Evolutionary conservation across 768 basidiomycete genomes (phyloP).

Genomic region (Russula dissimulans): DNA sequence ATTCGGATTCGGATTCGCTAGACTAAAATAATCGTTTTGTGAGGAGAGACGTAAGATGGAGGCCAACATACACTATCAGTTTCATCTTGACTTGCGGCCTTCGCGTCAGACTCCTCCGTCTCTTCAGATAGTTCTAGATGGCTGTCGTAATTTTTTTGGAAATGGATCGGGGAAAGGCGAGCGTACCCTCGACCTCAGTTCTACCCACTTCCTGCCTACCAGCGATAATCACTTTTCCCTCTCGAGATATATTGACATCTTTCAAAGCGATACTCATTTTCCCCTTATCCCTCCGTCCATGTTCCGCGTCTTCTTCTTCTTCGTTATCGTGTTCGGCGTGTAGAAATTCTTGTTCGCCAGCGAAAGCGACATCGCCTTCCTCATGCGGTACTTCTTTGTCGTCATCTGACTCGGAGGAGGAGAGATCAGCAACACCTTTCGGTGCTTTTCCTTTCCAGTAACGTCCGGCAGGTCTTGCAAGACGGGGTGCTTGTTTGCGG

Average conservation of each 20-base stretch:
- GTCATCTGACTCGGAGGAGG: constrained; percentile 50
- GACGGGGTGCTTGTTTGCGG: constrained; percentile 68
- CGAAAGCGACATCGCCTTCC: constrained; percentile 47
- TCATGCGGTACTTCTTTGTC: constrained; percentile 30
- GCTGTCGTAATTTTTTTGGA: constrained; percentile 12
- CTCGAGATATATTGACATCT: constrained; percentile 72
- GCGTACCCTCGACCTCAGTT: constrained; percentile 42
- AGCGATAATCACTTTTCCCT: constrained; percentile 72
- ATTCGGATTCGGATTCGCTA: constrained; percentile 78
- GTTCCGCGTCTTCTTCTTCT: constrained; percentile 30
- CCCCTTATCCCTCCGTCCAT: constrained; percentile 17
- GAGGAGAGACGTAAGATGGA: constrained; percentile 5
- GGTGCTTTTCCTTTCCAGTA: constrained; percentile 91
- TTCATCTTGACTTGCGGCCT: constrained; percentile 28
- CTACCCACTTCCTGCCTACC: constrained; percentile 72
- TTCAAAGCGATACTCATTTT: constrained; percentile 67
- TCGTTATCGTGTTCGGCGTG: constrained; percentile 39
- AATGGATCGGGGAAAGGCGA: constrained; percentile 22
- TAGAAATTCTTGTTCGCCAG: constrained; percentile 47
- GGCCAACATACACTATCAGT: constrained; percentile 37
- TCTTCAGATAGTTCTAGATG: constrained; percentile 30
- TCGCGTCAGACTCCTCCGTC: constrained; percentile 38
- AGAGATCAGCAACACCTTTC: constrained; percentile 51
- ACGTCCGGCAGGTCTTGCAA: constrained; percentile 69
- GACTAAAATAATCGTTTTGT: constrained; percentile 40